These are phyloP conservation scores for Colletotrichum plurivorum DNA, from an alignment of 2,329 filamentous ascomycete species.

Conservation along the genomic window DNA sequence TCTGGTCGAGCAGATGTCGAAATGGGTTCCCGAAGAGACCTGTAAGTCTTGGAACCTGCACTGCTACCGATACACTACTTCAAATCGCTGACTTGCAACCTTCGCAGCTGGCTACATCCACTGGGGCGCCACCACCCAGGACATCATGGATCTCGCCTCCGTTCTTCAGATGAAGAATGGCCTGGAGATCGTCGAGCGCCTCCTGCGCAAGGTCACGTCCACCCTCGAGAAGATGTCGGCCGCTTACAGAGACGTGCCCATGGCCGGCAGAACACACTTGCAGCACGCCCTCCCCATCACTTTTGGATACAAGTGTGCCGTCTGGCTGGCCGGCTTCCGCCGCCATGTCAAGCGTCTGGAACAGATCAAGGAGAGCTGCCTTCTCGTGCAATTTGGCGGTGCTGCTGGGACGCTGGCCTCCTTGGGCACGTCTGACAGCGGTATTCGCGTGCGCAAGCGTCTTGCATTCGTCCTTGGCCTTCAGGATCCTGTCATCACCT, in stretches of 20 bases:
- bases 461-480: slow-evolving; percentile 64
- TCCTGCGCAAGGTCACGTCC: slow-evolving; percentile 58
- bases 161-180: slow-evolving; percentile 67
- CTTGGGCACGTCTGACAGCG: slow-evolving; percentile 61
- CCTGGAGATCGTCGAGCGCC: slow-evolving; percentile 60
- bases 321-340: slow-evolving; percentile 65
- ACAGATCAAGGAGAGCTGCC: slow-evolving; percentile 59
- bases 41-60: slow-evolving; percentile 39
- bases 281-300: slow-evolving; percentile 71
- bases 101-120: slow-evolving; percentile 60
- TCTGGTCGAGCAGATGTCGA: slow-evolving; percentile 62
- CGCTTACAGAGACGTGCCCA: slow-evolving; percentile 65
- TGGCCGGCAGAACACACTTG: slow-evolving; percentile 71
- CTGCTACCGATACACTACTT: no score
- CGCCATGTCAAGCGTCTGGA: slow-evolving; percentile 63
- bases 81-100: neutral
- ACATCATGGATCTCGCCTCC: slow-evolving; percentile 70
- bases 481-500: slow-evolving; percentile 66
- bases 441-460: slow-evolving; percentile 62
- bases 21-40: slow-evolving; percentile 50
- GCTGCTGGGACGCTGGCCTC: slow-evolving; percentile 70
- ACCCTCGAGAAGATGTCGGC: slow-evolving; percentile 58
- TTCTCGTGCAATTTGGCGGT: slow-evolving; percentile 70
- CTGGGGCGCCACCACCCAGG: slow-evolving; percentile 72
- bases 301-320: slow-evolving; percentile 71